Evolutionary conservation across 306 rosid species (phyloP).

Genomic region (Sindora glabra): DNA sequence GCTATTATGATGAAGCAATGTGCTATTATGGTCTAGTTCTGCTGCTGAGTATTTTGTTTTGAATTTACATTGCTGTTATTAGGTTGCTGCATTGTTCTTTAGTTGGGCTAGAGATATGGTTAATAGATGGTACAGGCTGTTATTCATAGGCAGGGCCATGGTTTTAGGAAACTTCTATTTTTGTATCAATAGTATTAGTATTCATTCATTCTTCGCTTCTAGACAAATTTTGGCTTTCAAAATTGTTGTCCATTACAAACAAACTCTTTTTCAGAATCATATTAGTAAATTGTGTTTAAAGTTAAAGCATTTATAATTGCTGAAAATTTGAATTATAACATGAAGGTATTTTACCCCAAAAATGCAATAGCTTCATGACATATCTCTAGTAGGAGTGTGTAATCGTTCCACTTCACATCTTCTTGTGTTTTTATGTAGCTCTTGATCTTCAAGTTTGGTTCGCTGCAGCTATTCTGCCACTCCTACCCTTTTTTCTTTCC

Average conservation of each 20-base stretch:
- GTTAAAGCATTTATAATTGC: neutral
- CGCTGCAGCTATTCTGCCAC: conserved; percentile 1
- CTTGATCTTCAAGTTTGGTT: neutral
- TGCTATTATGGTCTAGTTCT: too few relatives aligned
- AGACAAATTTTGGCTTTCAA: neutral
- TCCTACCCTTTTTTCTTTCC: neutral
- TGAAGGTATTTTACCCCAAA: too few relatives aligned
- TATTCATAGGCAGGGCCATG: conserved; percentile 4
- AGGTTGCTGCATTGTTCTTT: neutral
- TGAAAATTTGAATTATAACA: neutral
- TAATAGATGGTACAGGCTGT: conserved; percentile 1
- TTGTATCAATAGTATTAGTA: neutral
- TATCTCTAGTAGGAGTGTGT: neutral
- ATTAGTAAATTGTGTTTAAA: neutral
- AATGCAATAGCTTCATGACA: too few relatives aligned
- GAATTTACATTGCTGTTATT: conserved; percentile 1
- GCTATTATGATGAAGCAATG: conserved; percentile 10
- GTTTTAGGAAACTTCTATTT: neutral
- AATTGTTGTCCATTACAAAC: neutral
- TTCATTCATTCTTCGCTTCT: neutral
- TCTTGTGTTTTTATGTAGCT: neutral
- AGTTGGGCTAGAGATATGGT: neutral
- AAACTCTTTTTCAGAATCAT: neutral
- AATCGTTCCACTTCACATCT: neutral
- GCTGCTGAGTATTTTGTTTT: neutral